Evolutionary conservation across 768 basidiomycete species (phyloP), one percentile per base, ranked within the genome.

Genomic region (Guyanaporus albipodus): DNA sequence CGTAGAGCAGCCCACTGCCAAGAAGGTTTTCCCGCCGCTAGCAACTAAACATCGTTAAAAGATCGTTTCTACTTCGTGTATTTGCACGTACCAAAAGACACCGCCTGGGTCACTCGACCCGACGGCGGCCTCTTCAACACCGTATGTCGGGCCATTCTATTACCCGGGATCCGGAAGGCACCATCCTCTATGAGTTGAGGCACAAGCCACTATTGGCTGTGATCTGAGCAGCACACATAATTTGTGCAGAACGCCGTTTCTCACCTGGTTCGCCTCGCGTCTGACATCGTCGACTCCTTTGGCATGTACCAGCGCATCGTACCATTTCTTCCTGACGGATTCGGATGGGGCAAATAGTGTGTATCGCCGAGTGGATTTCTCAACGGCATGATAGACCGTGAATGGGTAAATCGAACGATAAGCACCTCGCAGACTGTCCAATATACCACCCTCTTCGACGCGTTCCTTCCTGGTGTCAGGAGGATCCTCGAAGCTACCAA

Each of bases 201-300:
- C 23, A 79, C 79, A 52, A 87, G 90, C 73, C 78, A 83, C 90
- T 92, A 48, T 17, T 5, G 21, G 29, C 11, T 1, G 35, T 27
- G 27, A 24, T 32, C 21, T 57, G 38, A 58, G 56, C 12, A 54
- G 51, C n/a, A n/a, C n/a, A n/a, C n/a, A 43, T 17, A 12, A 19
- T 11, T 35, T 8, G 4, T 14, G 41, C 3, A 34, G 27, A 46
- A 19, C 50, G 34, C 12, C 14, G 23, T 10, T n/a, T n/a, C 6
- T 40, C 52, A 88, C 90, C 82, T 81, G 82, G 55, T 87, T 91
- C 15, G 73, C 75, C 34, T 91, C 90, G 51, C 80, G 79, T 39
- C 80, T 67, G 8, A 74, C 83, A 53, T 75, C 75, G 53, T 85
- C 73, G 7, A 91, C 70, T 2, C 71, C 80, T 23, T 87, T 71